phyloP scores from a whole-genome alignment of 2,329 filamentous ascomycete species.

The Fusarium sp. region DNA sequence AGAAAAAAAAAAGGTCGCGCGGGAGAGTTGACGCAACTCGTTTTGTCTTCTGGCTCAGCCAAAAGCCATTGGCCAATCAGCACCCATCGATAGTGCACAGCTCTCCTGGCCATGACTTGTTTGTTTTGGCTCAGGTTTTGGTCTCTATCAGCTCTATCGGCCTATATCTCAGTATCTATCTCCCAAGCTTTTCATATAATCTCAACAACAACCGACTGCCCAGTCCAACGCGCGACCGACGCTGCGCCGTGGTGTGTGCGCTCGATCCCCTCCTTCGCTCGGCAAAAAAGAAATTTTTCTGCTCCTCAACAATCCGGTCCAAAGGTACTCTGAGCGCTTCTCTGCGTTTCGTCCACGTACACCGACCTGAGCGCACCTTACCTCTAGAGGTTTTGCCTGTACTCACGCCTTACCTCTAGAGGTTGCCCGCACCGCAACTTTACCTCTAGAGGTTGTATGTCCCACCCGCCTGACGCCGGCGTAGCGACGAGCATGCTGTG shows the following conservation, averaged over 20 bases:
- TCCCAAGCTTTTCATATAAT: conserved; percentile 38
- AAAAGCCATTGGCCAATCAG: conserved; percentile 50
- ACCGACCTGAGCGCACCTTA: conserved; percentile 42
- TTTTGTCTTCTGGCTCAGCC: conserved; percentile 37
- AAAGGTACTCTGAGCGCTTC: conserved; percentile 40
- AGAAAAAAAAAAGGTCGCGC: conserved; percentile 1
- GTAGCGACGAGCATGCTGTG: conserved; percentile 35
- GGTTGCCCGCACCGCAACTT: conserved; percentile 43
- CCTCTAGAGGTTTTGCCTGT: conserved; percentile 40
- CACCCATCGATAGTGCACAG: conserved; percentile 43
- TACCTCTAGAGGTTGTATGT: conserved; percentile 45
- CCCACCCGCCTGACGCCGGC: conserved; percentile 45
- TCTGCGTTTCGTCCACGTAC: conserved; percentile 42
- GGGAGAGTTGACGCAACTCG: conserved; percentile 40
- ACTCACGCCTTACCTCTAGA: conserved; percentile 43
- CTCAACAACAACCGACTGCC: conserved; percentile 20
- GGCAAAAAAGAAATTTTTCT: conserved; percentile 29
- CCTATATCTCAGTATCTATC: conserved; percentile 31
- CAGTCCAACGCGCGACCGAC: not conserved
- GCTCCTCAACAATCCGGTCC: conserved; percentile 43
- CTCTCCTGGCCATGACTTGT: conserved; percentile 36
- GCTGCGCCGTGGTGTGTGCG: conserved; percentile 4
- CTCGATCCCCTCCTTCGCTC: conserved; percentile 5
- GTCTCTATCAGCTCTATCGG: conserved; percentile 1
- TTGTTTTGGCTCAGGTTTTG: conserved; percentile 36